A percentile compares a stretch with the other conserved stretches of the same genome.
These are phyloP conservation scores for Metschnikowia picachoensis DNA, from an alignment of 805 yeast species.

Conservation along the genomic window DNA sequence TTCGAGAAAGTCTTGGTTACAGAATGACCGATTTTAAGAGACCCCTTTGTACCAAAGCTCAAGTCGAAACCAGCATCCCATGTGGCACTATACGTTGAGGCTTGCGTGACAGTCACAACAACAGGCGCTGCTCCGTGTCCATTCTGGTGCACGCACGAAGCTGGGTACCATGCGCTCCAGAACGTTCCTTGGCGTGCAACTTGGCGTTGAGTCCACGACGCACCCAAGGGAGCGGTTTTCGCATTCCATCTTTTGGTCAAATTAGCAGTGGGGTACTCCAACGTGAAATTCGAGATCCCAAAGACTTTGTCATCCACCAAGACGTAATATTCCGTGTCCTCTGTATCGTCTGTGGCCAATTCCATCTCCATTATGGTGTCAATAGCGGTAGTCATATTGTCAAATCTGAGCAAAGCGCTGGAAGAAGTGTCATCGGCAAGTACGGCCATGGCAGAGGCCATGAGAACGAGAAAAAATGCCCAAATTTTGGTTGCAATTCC, in stretches of 20 bases:
- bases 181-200: neutral
- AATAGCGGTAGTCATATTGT: neutral
- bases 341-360: neutral
- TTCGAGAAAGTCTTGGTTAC: neutral
- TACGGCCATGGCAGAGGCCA: too few relatives aligned
- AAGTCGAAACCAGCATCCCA: neutral
- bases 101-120: neutral
- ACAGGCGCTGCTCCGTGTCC: neutral
- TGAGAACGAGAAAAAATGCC: too few relatives aligned
- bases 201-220: neutral
- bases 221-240: neutral
- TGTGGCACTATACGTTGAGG: neutral
- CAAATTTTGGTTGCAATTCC: too few relatives aligned
- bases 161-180: neutral
- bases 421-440: too few relatives aligned
- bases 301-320: neutral
- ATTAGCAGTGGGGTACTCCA: neutral
- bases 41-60: neutral
- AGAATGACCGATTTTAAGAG: neutral
- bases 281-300: neutral
- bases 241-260: neutral
- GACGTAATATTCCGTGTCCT: neutral
- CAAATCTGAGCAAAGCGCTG: neutral
- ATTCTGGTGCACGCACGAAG: constrained; percentile 1
- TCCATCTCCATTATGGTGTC: neutral